These are phyloP conservation scores for Chalciporus sphaerocephalus DNA, from an alignment of 768 basidiomycete genomes.

Conservation along the genomic window DNA sequence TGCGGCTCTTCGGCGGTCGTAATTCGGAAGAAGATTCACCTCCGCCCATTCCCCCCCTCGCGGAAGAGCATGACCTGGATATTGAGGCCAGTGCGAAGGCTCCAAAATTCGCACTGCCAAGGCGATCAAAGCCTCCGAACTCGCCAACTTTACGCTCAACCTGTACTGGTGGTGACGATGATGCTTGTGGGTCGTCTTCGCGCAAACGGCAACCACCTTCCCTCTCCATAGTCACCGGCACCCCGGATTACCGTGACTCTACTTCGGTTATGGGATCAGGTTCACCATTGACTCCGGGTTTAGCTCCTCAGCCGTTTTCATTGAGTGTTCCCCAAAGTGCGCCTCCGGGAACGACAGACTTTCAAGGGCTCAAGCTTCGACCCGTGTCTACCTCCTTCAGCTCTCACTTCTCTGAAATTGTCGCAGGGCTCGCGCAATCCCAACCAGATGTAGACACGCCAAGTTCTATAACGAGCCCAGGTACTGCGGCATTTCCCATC, in stretches of 20 bases:
- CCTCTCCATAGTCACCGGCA: conserved; percentile 28
- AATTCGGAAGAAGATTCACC: conserved; percentile 33
- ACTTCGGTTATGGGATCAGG: conserved; percentile 11
- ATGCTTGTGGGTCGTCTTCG: conserved; percentile 20
- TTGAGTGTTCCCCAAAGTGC: conserved; percentile 51
- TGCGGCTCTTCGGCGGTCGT: conserved; percentile 67
- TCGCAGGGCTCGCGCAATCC: conserved; percentile 28
- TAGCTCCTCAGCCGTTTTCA: conserved; percentile 8
- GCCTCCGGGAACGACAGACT: conserved; percentile 58
- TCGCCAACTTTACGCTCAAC: conserved; percentile 34
- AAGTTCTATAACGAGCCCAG: conserved; percentile 42
- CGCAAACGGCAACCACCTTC: conserved; percentile 30
- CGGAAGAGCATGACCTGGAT: conserved; percentile 29
- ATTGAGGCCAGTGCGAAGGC: conserved; percentile 28
- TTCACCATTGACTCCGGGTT: conserved; percentile 10
- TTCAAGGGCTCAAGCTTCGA: conserved; percentile 63
- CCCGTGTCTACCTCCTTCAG: conserved; percentile 77
- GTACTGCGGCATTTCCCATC: conserved; percentile 43
- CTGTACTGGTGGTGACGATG: conserved; percentile 6
- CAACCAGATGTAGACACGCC: conserved; percentile 47
- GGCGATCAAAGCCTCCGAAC: conserved; percentile 40
- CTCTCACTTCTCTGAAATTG: conserved; percentile 53
- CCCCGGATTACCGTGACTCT: conserved; percentile 13
- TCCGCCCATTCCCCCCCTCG: conserved; percentile 55
- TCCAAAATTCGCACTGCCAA: conserved; percentile 28